Percentiles rank a stretch among this genome's conserved stretches.
These are phyloP conservation scores for Aspergillus floridensis DNA, from an alignment of 2,329 filamentous ascomycete genomes.

Conservation along the genomic window DNA sequence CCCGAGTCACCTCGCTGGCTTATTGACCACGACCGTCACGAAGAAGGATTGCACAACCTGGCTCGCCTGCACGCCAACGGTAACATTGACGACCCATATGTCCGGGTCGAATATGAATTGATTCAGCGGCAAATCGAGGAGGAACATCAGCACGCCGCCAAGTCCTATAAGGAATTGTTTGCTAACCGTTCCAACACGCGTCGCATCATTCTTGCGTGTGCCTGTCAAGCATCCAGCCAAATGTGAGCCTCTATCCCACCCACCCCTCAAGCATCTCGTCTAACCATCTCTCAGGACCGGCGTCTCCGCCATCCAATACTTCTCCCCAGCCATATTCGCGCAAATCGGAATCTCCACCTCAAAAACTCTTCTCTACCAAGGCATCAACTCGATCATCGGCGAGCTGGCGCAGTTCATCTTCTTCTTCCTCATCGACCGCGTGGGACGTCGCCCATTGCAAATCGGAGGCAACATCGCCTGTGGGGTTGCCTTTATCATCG, in stretches of 20 bases:
- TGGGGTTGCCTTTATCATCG: slow-evolving; percentile 6
- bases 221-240: slow-evolving; percentile 6
- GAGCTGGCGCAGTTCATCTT: slow-evolving; percentile 11
- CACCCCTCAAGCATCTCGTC: background rate
- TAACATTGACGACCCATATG: slow-evolving; percentile 5
- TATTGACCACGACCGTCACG: slow-evolving; percentile 9
- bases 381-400: slow-evolving; percentile 9
- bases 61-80: slow-evolving; percentile 5
- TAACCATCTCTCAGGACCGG: slow-evolving; percentile 2
- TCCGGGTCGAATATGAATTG: slow-evolving; percentile 6
- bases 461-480: slow-evolving; percentile 10
- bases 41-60: slow-evolving; percentile 6
- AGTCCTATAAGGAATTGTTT: slow-evolving; percentile 9
- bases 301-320: slow-evolving; percentile 10
- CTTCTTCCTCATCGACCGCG: slow-evolving; percentile 11
- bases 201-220: slow-evolving; percentile 8
- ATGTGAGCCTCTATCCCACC: background rate
- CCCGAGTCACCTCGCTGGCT: slow-evolving; percentile 9
- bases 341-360: slow-evolving; percentile 10
- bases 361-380: slow-evolving; percentile 6
- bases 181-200: slow-evolving; percentile 7
- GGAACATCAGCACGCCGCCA: slow-evolving; percentile 7
- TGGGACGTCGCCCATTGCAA: slow-evolving; percentile 4
- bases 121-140: slow-evolving; percentile 9
- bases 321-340: slow-evolving; percentile 9